Base-by-base conservation (phyloP, 140 eudicot genomes). In the Flaveria floridana region DNA sequence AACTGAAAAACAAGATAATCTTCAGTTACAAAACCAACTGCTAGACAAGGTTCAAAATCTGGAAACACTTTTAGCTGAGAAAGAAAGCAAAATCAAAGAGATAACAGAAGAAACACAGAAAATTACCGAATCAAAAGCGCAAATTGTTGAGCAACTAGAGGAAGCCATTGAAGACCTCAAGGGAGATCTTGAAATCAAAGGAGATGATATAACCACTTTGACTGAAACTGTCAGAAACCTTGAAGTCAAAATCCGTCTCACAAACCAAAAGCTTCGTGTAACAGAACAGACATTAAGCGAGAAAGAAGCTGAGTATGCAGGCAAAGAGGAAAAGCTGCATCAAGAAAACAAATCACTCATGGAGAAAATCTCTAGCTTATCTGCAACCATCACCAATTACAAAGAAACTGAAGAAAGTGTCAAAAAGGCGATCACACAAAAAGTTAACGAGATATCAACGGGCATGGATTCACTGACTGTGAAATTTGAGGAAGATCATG, bases 221-320 rank as follows among this genome's bases (percentile, higher is more conserved):
- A 70, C 78, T 14, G 98, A 88, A 81, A 90, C 86, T 8, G 80
- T 91, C 21, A 82, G 91, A 30, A 86, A 77, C 46, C 82, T 82
- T 1, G 98, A 90, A 84, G 96, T 92, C 64, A 90, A 89, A 83
- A 83, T 87, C 61, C 96, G 98, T 2, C 82, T 93, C 57, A 52
- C 97, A 19, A 86, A 81, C 77, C 98, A 88, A 63, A 93, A 93
- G 85, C 97, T 90, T 64, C 92, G 91, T n/a, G 83, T 93, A 34
- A 93, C 98, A 13, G 98, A 93, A 65, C 97, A 93, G 73, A 65
- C 90, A 14, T 58, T 89, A 39, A 74, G 57, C n/a, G 93, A 90
- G 82, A 84, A 86, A 59, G 98, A 93, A 80, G 90, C 78, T 14
- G 82, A 26, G 51, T 85, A 87, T 59, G 71, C 42, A 42, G 64